Percentiles rank a stretch among this genome's conserved stretches.
Conservation (phyloP, 805 yeast species). For the Yarrowia sp. region DNA sequence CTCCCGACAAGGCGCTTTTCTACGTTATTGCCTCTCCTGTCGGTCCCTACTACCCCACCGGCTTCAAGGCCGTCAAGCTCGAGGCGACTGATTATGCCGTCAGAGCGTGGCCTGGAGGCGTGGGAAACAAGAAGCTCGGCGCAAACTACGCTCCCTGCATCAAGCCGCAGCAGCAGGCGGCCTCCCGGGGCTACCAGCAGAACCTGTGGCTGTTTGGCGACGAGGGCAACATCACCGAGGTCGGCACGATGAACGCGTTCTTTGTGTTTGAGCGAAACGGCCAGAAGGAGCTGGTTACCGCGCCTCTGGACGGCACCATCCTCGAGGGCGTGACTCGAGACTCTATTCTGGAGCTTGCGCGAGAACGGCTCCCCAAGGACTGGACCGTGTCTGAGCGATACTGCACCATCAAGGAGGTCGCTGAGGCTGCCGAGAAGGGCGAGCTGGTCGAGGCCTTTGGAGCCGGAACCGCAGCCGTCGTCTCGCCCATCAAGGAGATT, state of each 20-base stretch:
- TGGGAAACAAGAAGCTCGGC: conserved; percentile 93
- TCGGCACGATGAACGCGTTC: conserved; percentile 96
- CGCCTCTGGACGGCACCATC: conserved; percentile 96
- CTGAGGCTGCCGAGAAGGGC: conserved; percentile 72
- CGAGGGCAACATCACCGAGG: conserved; percentile 85
- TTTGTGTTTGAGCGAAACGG: conserved; percentile 80
- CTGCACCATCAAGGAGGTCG: conserved; percentile 76
- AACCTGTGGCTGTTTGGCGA: conserved; percentile 95
- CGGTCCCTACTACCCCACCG: conserved; percentile 93
- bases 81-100: conserved; percentile 96
- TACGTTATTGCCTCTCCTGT: conserved; percentile 93
- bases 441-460: conserved; percentile 93
- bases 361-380: conserved; percentile 69
- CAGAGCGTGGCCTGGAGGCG: conserved; percentile 99
- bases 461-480: conserved; percentile 96
- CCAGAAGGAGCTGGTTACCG: conserved; percentile 87
- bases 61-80: conserved; percentile 90
- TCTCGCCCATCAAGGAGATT: conserved; percentile 85
- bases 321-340: conserved; percentile 96
- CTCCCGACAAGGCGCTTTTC: conserved; percentile 77
- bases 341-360: conserved; percentile 73
- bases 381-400: conserved; percentile 86
- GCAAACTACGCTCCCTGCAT: conserved; percentile 97
- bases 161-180: conserved; percentile 87
- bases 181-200: conserved; percentile 88